Conservation (phyloP, 1,284 basidiomycete species). For the Golubevia sp. region DNA sequence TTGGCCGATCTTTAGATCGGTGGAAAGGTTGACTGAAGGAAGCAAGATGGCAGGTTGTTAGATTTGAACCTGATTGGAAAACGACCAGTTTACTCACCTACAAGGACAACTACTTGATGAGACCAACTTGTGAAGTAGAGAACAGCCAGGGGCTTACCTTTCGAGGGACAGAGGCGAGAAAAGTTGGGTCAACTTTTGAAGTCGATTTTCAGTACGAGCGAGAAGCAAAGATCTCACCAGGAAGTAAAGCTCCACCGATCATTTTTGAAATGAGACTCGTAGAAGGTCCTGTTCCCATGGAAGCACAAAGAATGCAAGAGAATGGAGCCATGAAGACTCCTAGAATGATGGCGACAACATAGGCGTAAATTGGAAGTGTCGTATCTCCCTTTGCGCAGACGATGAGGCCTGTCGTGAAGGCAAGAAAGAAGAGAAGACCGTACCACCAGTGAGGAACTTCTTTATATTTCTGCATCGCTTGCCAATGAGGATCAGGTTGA, state of each 20-base stretch:
- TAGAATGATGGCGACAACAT: constrained; percentile 21
- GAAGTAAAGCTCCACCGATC: not conserved
- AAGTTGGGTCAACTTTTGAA: too few relatives aligned
- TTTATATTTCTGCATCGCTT: constrained; percentile 49
- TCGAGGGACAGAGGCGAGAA: too few relatives aligned
- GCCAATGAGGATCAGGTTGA: constrained; percentile 69
- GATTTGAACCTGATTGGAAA: not conserved
- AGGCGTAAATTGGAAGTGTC: constrained; percentile 34
- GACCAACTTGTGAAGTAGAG: constrained; percentile 34
- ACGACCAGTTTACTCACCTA: constrained; percentile 1
- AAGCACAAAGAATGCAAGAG: constrained; percentile 18
- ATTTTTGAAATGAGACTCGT: constrained; percentile 1
- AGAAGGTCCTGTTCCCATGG: constrained; percentile 4
- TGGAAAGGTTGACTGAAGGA: constrained; percentile 9
- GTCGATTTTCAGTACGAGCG: too few relatives aligned
- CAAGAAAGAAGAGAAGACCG: constrained; percentile 13
- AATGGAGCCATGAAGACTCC: constrained; percentile 27
- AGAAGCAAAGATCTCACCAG: too few relatives aligned
- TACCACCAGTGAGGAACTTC: constrained; percentile 57
- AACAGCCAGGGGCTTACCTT: constrained; percentile 31
- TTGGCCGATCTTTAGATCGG: constrained; percentile 28
- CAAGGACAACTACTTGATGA: constrained; percentile 23
- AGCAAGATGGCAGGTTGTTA: not conserved
- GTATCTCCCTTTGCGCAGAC: constrained; percentile 29
- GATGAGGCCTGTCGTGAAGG: constrained; percentile 29